Conservation (phyloP, 371 early-diverging fungal species). For the Rhizopus arrhizus region DNA sequence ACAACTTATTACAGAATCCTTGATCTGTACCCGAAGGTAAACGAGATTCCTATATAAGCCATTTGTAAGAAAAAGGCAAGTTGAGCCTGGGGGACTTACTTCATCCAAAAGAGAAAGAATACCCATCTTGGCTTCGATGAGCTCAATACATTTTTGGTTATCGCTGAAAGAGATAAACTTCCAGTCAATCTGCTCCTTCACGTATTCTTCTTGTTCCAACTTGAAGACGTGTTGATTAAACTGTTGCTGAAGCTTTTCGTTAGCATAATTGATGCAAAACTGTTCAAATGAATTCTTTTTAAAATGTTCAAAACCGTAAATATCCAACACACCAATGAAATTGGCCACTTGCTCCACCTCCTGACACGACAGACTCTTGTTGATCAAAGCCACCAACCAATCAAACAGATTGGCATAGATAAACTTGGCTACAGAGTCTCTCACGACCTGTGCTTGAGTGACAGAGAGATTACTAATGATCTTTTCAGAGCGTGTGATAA, state of each 20-base stretch:
- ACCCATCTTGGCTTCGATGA: constrained; percentile 97
- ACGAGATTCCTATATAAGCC: constrained; percentile 79
- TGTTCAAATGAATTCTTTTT: constrained; percentile 99
- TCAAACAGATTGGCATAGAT: constrained; percentile 92
- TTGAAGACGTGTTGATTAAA: constrained; percentile 80
- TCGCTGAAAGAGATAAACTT: constrained; percentile 95
- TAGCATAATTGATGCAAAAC: constrained; percentile 99
- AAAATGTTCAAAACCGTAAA: constrained; percentile 97
- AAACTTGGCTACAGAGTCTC: constrained; percentile 94
- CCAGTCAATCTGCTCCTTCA: constrained; percentile 91
- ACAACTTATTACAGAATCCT: constrained; percentile 84
- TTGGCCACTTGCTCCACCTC: constrained; percentile 47
- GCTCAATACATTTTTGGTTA: constrained; percentile 98
- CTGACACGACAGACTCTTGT: constrained; percentile 68
- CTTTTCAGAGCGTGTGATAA: constrained; percentile 84
- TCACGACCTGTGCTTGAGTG: constrained; percentile 77
- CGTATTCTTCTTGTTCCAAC: constrained; percentile 95
- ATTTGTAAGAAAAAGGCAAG: constrained; percentile 61
- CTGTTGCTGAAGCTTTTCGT: constrained; percentile 97
- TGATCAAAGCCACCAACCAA: constrained; percentile 87
- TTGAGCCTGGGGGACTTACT: constrained; percentile 31
- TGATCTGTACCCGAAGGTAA: constrained; percentile 89
- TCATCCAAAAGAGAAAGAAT: constrained; percentile 97
- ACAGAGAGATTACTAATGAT: constrained; percentile 78
- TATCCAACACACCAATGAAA: constrained; percentile 96